Evolutionary conservation across 441 rosid species (phyloP).

Genomic region (Biscutella auriculata): DNA sequence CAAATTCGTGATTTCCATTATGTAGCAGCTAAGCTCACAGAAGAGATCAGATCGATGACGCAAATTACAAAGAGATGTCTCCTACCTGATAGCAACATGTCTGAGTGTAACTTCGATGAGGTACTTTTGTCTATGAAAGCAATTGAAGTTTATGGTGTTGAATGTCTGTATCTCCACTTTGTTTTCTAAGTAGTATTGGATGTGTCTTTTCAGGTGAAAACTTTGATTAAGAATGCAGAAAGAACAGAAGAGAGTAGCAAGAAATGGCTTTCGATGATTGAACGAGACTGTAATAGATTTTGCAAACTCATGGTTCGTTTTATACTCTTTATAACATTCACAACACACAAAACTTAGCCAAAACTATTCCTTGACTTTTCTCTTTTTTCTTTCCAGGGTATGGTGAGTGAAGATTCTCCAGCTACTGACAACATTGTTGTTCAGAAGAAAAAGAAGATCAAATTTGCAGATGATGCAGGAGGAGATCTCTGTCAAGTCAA

Average conservation of each 20-base stretch:
- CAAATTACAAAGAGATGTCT: constrained; percentile 42
- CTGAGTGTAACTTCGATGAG: constrained; percentile 42
- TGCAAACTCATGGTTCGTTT: constrained; percentile 80
- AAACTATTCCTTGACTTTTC: neutral
- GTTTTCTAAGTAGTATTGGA: neutral
- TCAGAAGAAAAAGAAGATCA: constrained; percentile 51
- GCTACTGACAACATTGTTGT: constrained; percentile 12
- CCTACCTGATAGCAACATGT: constrained; percentile 20
- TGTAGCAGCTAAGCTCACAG: constrained; percentile 47
- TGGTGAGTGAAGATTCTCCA: constrained; percentile 28
- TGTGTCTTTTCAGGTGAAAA: constrained; percentile 32
- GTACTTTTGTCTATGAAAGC: constrained; percentile 24
- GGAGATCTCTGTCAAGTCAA: constrained; percentile 67
- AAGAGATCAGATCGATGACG: constrained; percentile 55
- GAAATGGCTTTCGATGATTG: constrained; percentile 55
- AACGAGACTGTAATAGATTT: constrained; percentile 75
- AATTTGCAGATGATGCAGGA: constrained; percentile 86
- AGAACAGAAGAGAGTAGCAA: constrained; percentile 53
- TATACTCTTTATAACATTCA: neutral
- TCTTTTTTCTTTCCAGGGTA: constrained; percentile 32
- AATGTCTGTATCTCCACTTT: neutral
- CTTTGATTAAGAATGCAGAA: constrained; percentile 39
- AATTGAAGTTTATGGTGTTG: neutral
- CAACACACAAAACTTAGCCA: neutral
- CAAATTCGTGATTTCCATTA: constrained; percentile 59